Conservation (phyloP, 2,329 filamentous ascomycete species). For the Furcasterigmium furcatum region DNA sequence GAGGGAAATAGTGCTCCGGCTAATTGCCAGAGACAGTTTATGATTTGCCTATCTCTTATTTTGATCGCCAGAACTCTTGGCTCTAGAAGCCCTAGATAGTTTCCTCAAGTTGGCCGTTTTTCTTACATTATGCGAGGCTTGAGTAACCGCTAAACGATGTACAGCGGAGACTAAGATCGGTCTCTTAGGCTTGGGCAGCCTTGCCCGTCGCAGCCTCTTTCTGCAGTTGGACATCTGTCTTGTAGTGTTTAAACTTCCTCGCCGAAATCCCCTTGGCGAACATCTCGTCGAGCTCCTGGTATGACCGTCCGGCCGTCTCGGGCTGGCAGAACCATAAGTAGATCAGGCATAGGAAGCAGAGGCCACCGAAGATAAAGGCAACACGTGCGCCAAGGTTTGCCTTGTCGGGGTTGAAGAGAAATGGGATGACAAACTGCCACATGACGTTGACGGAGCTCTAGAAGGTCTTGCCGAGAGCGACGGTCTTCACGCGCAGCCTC, state of each 20-base stretch:
- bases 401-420: constrained; percentile 17
- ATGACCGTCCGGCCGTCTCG: constrained; percentile 19
- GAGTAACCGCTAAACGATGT: too few species aligned
- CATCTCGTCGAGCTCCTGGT: constrained; percentile 22
- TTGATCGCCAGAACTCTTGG: too few species aligned
- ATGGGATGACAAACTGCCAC: constrained; percentile 14
- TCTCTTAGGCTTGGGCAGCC: too few species aligned
- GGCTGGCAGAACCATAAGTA: constrained; percentile 33
- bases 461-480: constrained; percentile 29
- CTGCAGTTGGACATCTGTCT: constrained; percentile 8
- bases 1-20: too few species aligned
- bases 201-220: constrained; percentile 1
- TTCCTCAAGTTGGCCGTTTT: too few species aligned
- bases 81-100: too few species aligned
- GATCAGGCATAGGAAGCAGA: constrained; percentile 23
- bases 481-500: constrained; percentile 33
- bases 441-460: constrained; percentile 20
- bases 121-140: too few species aligned
- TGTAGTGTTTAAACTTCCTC: constrained; percentile 19
- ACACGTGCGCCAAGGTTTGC: constrained; percentile 33
- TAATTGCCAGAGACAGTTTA: too few species aligned
- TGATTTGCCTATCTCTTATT: too few species aligned
- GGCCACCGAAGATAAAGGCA: constrained; percentile 33
- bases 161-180: too few species aligned
- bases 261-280: constrained; percentile 19